Evolutionary conservation across 2,329 filamentous ascomycete species (phyloP).

Genomic region (Sclerotinia sclerotiorum): DNA sequence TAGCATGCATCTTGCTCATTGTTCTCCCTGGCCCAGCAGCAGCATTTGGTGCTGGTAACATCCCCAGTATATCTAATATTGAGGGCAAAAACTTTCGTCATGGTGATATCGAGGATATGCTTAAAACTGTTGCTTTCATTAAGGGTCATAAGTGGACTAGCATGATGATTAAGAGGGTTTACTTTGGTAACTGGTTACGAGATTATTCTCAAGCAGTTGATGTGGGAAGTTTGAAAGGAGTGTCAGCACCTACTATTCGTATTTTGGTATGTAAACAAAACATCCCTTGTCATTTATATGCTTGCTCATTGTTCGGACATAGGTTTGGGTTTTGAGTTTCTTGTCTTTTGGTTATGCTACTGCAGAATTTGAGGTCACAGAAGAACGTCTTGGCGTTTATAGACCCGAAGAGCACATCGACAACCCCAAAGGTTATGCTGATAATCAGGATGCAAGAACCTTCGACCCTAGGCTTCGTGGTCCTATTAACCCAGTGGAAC

Average conservation of each 20-base stretch:
- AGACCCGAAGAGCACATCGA: conserved; percentile 73
- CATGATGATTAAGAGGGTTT: conserved; percentile 73
- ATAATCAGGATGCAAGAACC: conserved; percentile 79
- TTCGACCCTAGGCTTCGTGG: conserved; percentile 79
- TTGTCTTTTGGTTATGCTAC: conserved; percentile 84
- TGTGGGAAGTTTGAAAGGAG: conserved; percentile 74
- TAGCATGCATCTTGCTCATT: conserved; percentile 54
- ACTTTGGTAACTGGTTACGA: conserved; percentile 83
- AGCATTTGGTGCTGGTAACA: conserved; percentile 70
- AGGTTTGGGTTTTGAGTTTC: conserved; percentile 79
- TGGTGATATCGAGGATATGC: conserved; percentile 79
- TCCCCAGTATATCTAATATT: conserved; percentile 58
- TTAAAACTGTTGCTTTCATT: conserved; percentile 74
- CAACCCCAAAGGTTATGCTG: conserved; percentile 80
- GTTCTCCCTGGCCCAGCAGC: conserved; percentile 56
- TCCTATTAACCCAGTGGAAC: conserved; percentile 69
- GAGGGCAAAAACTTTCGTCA: conserved; percentile 71
- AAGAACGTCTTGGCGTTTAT: conserved; percentile 77
- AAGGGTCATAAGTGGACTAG: conserved; percentile 83
- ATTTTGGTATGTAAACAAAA: conserved; percentile 55
- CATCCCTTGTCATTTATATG: not conserved
- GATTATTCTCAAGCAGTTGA: conserved; percentile 86
- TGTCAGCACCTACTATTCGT: conserved; percentile 75
- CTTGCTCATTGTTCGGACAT: conserved; percentile 24
- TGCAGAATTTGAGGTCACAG: conserved; percentile 79